phyloP scores from a whole-genome alignment of 1,284 basidiomycete genomes.

The Marasmius fiardii region DNA sequence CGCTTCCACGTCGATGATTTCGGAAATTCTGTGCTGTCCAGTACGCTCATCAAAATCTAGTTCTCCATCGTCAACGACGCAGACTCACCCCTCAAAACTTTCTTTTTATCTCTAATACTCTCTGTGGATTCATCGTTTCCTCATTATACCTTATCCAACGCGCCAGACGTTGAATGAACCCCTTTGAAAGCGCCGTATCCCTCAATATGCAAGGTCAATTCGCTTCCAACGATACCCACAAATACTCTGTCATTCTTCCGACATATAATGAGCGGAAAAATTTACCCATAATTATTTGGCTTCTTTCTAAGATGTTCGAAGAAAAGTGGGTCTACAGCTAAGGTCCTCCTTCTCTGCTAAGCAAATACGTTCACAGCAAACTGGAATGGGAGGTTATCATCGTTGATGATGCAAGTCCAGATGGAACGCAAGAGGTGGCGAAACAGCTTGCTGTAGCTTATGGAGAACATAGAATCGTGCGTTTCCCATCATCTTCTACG shows the following conservation, averaged over 20 bases:
- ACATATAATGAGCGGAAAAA: conserved; percentile 95
- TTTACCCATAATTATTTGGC: conserved; percentile 82
- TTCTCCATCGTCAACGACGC: neutral
- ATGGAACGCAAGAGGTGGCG: conserved; percentile 89
- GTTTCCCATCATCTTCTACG: conserved; percentile 19
- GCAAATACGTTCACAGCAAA: conserved; percentile 24
- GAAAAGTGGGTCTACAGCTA: conserved; percentile 56
- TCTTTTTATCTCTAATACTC: neutral
- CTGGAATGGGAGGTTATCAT: conserved; percentile 82
- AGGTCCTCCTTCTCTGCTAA: conserved; percentile 1
- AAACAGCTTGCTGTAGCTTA: conserved; percentile 73
- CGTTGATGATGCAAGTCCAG: conserved; percentile 89
- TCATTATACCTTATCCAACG: neutral
- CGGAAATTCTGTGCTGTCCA: too few relatives aligned
- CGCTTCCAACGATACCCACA: conserved; percentile 57
- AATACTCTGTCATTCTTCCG: conserved; percentile 87
- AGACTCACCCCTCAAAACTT: neutral
- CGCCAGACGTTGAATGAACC: conserved; percentile 47
- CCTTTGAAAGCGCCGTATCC: conserved; percentile 52
- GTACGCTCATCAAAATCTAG: too few relatives aligned
- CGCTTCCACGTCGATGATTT: neutral
- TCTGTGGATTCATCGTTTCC: neutral
- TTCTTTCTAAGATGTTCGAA: conserved; percentile 72
- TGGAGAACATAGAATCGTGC: conserved; percentile 81
- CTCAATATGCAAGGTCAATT: conserved; percentile 63